A percentile compares a stretch with the other conserved stretches of the same genome.
These are phyloP conservation scores for Rhinocladiella mackenziei DNA, from an alignment of 2,329 filamentous ascomycete genomes.

Conservation along the genomic window DNA sequence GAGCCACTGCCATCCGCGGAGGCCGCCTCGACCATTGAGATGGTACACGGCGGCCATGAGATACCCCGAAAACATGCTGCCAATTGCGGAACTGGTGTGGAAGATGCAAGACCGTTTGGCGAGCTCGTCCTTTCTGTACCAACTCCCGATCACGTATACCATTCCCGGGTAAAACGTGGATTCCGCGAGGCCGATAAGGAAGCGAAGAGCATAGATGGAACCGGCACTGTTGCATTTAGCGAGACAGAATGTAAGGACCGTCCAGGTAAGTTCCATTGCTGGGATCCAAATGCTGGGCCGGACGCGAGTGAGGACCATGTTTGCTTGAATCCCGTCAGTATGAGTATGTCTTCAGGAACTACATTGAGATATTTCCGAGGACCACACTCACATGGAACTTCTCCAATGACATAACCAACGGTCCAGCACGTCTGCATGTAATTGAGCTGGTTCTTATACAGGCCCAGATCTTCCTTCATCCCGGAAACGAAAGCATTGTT, in stretches of 20 bases:
- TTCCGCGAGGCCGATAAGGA: conserved; percentile 40
- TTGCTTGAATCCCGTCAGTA: conserved; percentile 37
- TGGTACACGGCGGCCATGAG: conserved; percentile 53
- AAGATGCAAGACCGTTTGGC: conserved; percentile 53
- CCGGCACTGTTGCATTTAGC: conserved; percentile 42
- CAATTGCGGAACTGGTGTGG: conserved; percentile 46
- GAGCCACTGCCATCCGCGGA: conserved; percentile 43
- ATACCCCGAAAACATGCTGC: conserved; percentile 48
- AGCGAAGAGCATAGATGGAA: conserved; percentile 30
- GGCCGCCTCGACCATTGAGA: conserved; percentile 48
- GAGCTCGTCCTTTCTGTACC: conserved; percentile 45
- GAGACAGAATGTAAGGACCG: conserved; percentile 55
- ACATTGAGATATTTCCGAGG: not conserved
- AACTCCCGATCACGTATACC: conserved; percentile 51
- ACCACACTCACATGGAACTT: conserved; percentile 34
- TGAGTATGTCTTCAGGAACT: too few species aligned
- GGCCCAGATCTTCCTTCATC: conserved; percentile 50
- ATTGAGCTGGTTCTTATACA: conserved; percentile 54
- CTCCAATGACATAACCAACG: conserved; percentile 56
- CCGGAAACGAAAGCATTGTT: conserved; percentile 54
- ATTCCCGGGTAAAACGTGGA: conserved; percentile 52
- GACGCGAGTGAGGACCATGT: conserved; percentile 48
- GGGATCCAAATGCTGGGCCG: conserved; percentile 17
- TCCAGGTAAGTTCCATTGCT: conserved; percentile 46
- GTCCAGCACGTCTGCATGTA: conserved; percentile 59